Base-by-base conservation (phyloP, 352 stramenopile genomes). In the Heterotrichella gracilis region DNA sequence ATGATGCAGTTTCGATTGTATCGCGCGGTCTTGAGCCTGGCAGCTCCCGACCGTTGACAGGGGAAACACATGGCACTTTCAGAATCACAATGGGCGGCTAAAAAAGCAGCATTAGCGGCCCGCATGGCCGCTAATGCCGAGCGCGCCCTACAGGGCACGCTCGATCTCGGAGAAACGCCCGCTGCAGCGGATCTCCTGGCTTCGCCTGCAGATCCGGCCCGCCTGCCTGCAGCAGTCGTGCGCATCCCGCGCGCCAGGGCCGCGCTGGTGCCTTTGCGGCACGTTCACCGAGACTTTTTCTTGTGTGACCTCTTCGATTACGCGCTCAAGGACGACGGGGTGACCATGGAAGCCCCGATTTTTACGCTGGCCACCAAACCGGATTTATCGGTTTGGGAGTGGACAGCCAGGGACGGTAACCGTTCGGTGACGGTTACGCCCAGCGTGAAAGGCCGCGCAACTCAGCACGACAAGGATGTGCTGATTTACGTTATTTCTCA, bases 401-500 rank as follows among this genome's bases (percentile, higher is more conserved):
- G 32, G 32, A 53, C 32, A 53, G 32, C 32, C 32, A 53, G 32
- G 32, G 32, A 53, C 32, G 32, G 32, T 53, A 53, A 53, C 32
- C 32, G 32, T 53, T 53, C 32, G 32, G 32, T 53, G 32, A 53
- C 32, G 32, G 32, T 53, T 53, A 53, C 32, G 32, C 32, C 32
- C 32, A 53, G 32, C 32, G 32, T 53, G 32, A 53, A 53, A 53
- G 32, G 32, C 32, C 32, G 32, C 32, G 32, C 32, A 53, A 53
- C 32, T 53, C 32, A 53, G 32, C 32, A 53, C 32, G 32, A 53
- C 32, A 53, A 53, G 32, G 32, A 53, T 53, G 32, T 53, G 32
- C 32, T 53, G 32, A 53, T 53, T 53, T 53, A 53, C 32, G 32
- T 53, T 53, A 53, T 53, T 53, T 53, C 32, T 53, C 32, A 53